Evolutionary conservation across 345 rosid genomes (phyloP).

Genomic region (Litchi chinensis): DNA sequence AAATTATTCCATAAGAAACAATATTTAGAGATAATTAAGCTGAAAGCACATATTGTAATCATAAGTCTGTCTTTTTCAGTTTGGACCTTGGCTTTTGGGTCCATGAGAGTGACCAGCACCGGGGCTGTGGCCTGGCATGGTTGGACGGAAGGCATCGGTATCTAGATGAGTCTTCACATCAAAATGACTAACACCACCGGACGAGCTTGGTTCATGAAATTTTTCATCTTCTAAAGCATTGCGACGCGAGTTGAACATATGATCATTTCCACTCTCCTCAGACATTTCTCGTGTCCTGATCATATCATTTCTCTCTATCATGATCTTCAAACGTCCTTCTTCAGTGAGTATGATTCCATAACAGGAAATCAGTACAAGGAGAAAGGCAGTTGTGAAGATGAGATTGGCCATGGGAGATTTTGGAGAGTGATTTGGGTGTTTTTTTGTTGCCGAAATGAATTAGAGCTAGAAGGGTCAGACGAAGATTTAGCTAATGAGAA

Average conservation of each 20-base stretch:
- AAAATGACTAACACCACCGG: neutral
- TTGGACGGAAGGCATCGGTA: conserved; percentile 43
- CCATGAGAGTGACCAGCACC: conserved; percentile 55
- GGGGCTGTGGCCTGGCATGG: conserved; percentile 57
- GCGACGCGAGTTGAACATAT: conserved; percentile 13
- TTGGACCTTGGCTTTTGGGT: conserved; percentile 13
- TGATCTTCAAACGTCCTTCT: conserved; percentile 23
- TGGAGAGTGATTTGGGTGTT: neutral
- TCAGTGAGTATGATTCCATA: conserved; percentile 25
- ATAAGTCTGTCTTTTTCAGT: neutral
- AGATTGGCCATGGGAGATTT: conserved; percentile 22
- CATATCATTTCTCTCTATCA: neutral
- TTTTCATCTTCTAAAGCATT: conserved; percentile 9
- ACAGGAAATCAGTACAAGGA: conserved; percentile 23
- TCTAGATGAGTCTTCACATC: neutral
- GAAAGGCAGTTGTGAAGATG: conserved; percentile 12
- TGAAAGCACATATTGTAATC: too few relatives aligned
- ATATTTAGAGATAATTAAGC: too few relatives aligned
- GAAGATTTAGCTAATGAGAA: neutral
- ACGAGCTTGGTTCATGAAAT: neutral
- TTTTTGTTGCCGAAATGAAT: too few relatives aligned
- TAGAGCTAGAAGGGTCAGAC: too few relatives aligned
- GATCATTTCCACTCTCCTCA: neutral
- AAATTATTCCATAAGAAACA: neutral
- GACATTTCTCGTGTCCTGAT: too few relatives aligned